A percentile compares a stretch with the other conserved stretches of the same genome.
Evolutionary conservation across 2,329 filamentous ascomycete species (phyloP).

Genomic region (Boeremia exigua): DNA sequence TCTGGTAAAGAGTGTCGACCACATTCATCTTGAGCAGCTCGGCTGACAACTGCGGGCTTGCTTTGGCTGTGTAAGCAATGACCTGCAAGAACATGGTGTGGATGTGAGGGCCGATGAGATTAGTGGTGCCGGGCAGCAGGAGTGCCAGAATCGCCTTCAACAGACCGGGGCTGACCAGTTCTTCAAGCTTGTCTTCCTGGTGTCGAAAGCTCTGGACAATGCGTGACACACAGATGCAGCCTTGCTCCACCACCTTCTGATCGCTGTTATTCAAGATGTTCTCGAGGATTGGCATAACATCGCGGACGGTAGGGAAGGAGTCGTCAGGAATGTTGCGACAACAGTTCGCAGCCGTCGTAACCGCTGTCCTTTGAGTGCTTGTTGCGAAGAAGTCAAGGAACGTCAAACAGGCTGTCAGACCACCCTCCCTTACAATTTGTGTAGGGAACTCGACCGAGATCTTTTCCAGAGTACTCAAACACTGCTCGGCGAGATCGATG

Average conservation of each 20-base stretch:
- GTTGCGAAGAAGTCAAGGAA: conserved; percentile 98
- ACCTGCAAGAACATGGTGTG: conserved; percentile 96
- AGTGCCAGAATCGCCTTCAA: conserved; percentile 85
- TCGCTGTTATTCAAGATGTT: conserved; percentile 91
- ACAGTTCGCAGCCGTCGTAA: conserved; percentile 97
- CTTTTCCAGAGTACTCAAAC: conserved; percentile 94
- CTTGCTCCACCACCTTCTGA: conserved; percentile 95
- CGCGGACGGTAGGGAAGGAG: conserved; percentile 86
- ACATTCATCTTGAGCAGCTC: conserved; percentile 96
- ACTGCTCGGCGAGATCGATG: conserved; percentile 96
- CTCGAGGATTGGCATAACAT: conserved; percentile 95
- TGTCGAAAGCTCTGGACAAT: conserved; percentile 98
- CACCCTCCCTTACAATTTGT: conserved; percentile 94
- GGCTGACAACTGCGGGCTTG: conserved; percentile 83
- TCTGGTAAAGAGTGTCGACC: conserved; percentile 96
- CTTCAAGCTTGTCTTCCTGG: conserved; percentile 84
- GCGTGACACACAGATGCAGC: conserved; percentile 90
- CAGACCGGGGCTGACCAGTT: conserved; percentile 86
- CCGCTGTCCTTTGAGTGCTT: conserved; percentile 93
- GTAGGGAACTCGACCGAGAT: conserved; percentile 96
- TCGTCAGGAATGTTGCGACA: conserved; percentile 96
- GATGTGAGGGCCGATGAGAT: conserved; percentile 90
- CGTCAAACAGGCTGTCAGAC: conserved; percentile 91
- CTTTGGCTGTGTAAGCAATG: conserved; percentile 85
- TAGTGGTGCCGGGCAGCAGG: conserved; percentile 90